Conservation (phyloP, 2,329 filamentous ascomycete genomes). For the Aspergillus calidoustus region DNA sequence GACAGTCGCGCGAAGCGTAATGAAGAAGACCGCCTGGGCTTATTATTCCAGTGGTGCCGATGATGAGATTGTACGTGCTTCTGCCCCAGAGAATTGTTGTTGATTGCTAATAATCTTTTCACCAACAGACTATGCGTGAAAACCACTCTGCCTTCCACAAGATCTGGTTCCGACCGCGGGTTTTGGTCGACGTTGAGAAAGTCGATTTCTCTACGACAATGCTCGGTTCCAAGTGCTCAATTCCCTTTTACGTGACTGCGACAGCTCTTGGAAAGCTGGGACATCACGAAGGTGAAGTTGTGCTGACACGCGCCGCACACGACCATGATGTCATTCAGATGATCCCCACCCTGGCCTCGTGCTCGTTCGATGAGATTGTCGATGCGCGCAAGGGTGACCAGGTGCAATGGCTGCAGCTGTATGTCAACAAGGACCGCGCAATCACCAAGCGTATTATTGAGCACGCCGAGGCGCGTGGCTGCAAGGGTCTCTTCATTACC, state of each 20-base stretch:
- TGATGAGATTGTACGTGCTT: slow-evolving; percentile 73
- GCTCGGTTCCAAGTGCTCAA: slow-evolving; percentile 81
- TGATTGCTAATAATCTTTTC: slow-evolving; percentile 4
- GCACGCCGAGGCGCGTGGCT: slow-evolving; percentile 89
- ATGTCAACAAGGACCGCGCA: slow-evolving; percentile 92
- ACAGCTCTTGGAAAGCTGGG: slow-evolving; percentile 95
- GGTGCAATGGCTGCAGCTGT: slow-evolving; percentile 95
- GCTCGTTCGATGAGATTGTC: slow-evolving; percentile 95
- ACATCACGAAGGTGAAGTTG: slow-evolving; percentile 89
- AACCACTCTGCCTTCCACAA: slow-evolving; percentile 97
- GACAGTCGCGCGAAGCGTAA: slow-evolving; percentile 82
- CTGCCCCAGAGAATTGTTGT: neutral
- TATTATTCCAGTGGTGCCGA: slow-evolving; percentile 96
- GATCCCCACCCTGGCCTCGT: slow-evolving; percentile 96
- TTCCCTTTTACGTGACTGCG: slow-evolving; percentile 95
- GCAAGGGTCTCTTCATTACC: slow-evolving; percentile 96
- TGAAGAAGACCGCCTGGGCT: slow-evolving; percentile 97
- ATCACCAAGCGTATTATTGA: slow-evolving; percentile 90
- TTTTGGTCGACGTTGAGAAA: slow-evolving; percentile 87
- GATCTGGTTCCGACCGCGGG: slow-evolving; percentile 91
- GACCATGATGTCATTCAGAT: slow-evolving; percentile 95
- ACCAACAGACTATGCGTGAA: slow-evolving; percentile 79
- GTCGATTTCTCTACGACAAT: slow-evolving; percentile 90
- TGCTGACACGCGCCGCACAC: slow-evolving; percentile 80
- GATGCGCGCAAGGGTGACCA: slow-evolving; percentile 81